Base-by-base conservation (phyloP, 306 rosid genomes). In the Sicyos baderoa region DNA sequence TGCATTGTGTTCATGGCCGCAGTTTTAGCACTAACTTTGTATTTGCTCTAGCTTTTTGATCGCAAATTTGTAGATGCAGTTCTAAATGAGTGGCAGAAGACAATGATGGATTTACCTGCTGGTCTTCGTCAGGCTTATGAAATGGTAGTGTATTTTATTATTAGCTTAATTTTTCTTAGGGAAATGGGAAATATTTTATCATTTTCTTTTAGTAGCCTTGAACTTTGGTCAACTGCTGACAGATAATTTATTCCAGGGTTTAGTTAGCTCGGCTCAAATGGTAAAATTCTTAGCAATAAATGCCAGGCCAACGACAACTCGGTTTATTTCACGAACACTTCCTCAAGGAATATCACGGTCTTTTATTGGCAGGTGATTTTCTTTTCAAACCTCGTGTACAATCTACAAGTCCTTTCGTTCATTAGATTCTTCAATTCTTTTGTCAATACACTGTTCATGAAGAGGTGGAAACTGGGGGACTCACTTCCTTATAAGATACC, bases 181-280 rank as follows among this genome's bases (percentile, higher is more conserved):
- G 77, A 75, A 72, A 51, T 48, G 68, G 32, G 68, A 17, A 17
- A 62, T 40, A 62, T 63, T 63, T 23, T 44, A 42, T 64, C 11
- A 21, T 64, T 64, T 45, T 17, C 40, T 14, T 65, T 45, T 45
- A 21, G 54, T 65, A 65, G 71, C 40, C 54, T 19, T 45, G 71
- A 22, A 64, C 55, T 19, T 77, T 59, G 47, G 61, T 74, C n/a
- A 6, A 52, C 58, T 76, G 37, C 86, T 82, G 80, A 88, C 72
- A 63, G 22, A 77, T 27, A 52, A 67, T 42, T 74, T 73, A 61
- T 42, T 57, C 82, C 83, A 94, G 97, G 99, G 99, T 17, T 78
- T 94, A 87, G 94, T 94, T 66, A 94, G 99, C 87, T 94, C 99
- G 7, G 91, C 99, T 65, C 96, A 94, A 82, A 90, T 94, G 97